These are phyloP conservation scores for Fusarium verrucosum DNA, from an alignment of 2,329 filamentous ascomycete genomes.

Conservation along the genomic window DNA sequence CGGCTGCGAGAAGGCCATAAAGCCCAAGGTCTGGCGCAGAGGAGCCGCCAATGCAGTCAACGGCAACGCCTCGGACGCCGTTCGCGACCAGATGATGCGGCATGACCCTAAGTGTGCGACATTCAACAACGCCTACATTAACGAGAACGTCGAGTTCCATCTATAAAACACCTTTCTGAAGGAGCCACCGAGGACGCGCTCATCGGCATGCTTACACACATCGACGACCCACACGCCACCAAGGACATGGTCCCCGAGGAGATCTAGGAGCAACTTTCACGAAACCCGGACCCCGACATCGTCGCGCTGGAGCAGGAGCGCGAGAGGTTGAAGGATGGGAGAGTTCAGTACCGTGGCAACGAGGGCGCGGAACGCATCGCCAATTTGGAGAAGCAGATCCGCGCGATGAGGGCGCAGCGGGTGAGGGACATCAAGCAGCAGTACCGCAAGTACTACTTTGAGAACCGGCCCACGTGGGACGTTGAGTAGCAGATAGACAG, in stretches of 20 bases:
- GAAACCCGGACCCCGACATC: neutral
- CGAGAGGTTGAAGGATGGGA: neutral
- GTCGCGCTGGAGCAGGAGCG: neutral
- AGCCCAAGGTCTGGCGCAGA: no score
- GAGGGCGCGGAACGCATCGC: no score
- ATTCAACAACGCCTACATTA: slow-evolving; percentile 43
- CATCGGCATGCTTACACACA: no score
- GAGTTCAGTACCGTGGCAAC: no score
- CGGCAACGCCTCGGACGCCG: slow-evolving; percentile 35
- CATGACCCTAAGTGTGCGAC: slow-evolving; percentile 43
- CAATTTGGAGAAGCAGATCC: slow-evolving; percentile 38
- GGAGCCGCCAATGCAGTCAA: no score
- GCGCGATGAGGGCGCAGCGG: slow-evolving; percentile 31
- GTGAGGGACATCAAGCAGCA: slow-evolving; percentile 29
- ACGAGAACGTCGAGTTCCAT: slow-evolving; percentile 43
- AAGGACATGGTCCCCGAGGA: neutral
- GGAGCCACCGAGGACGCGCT: no score
- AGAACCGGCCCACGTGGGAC: slow-evolving; percentile 42
- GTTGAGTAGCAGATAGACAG: slow-evolving; percentile 43
- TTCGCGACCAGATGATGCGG: slow-evolving; percentile 46
- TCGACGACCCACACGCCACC: slow-evolving; percentile 41
- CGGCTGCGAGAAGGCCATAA: no score
- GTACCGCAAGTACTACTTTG: slow-evolving; percentile 46
- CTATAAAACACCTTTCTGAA: slow-evolving; percentile 45
- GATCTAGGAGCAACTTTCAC: neutral